Conservation (phyloP, 2,329 filamentous ascomycete species). For the Aspergillus persii region DNA sequence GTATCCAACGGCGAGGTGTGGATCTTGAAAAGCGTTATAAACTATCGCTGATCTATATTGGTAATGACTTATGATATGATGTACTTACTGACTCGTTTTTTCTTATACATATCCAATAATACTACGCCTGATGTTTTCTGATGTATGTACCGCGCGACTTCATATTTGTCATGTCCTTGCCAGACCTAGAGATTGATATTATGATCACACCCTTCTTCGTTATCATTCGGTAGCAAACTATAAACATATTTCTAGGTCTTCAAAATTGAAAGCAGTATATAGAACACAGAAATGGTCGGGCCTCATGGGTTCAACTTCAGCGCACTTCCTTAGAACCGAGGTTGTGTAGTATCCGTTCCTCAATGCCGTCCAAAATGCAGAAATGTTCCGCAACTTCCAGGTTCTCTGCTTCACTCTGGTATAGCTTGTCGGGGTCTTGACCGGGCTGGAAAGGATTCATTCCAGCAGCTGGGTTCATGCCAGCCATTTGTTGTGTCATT, state of each 20-base stretch:
- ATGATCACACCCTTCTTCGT: not conserved
- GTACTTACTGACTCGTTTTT: not conserved
- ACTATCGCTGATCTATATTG: constrained; percentile 39
- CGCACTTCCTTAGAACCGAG: constrained; percentile 24
- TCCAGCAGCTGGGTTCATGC: constrained; percentile 67
- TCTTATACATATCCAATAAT: not conserved
- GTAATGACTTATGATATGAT: constrained; percentile 4
- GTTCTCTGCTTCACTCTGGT: constrained; percentile 89
- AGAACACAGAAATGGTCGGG: not conserved
- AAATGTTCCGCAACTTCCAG: constrained; percentile 91
- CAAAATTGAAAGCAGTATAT: not conserved
- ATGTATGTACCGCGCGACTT: not conserved
- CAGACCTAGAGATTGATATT: not conserved
- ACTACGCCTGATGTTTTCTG: not conserved
- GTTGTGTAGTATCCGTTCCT: constrained; percentile 71
- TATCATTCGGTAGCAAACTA: not conserved
- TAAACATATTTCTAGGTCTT: not conserved
- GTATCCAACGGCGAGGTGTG: constrained; percentile 90
- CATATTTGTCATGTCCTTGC: not conserved
- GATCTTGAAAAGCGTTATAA: constrained; percentile 64
- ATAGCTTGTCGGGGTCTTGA: constrained; percentile 93
- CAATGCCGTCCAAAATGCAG: constrained; percentile 84
- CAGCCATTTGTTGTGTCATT: constrained; percentile 79
- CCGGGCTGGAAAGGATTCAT: constrained; percentile 82
- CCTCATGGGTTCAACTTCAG: not conserved